Conservation (phyloP, 768 basidiomycete genomes). For the Mycena galericulata region DNA sequence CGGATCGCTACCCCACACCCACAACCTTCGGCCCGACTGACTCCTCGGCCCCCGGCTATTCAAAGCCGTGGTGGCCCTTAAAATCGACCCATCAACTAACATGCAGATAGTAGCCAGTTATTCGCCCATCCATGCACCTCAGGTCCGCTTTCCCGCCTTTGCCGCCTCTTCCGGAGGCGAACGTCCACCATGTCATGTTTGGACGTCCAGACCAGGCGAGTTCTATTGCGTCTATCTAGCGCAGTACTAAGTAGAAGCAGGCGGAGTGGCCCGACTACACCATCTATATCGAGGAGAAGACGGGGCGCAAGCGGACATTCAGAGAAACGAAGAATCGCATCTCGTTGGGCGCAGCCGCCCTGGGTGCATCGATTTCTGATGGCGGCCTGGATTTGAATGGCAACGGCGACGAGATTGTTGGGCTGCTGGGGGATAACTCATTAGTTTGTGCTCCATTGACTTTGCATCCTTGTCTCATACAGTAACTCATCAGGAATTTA, state of each 20-base stretch:
- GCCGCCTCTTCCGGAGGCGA: constrained; percentile 61
- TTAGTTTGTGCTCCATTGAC: constrained; percentile 57
- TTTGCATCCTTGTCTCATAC: not conserved
- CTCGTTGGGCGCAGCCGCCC: constrained; percentile 66
- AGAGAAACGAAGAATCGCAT: constrained; percentile 65
- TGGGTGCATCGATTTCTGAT: constrained; percentile 56
- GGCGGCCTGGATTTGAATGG: constrained; percentile 69
- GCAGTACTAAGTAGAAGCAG: not conserved
- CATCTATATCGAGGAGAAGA: constrained; percentile 66
- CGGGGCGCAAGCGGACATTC: constrained; percentile 59
- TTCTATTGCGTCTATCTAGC: not conserved
- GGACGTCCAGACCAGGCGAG: constrained; percentile 60
- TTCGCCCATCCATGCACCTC: constrained; percentile 70
- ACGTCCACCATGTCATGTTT: constrained; percentile 68
- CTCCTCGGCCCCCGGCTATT: too few species aligned
- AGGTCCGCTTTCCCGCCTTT: constrained; percentile 69
- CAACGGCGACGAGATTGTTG: constrained; percentile 68
- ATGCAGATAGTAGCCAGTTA: too few species aligned
- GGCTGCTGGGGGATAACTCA: constrained; percentile 78
- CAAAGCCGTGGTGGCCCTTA: too few species aligned
- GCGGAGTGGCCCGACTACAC: constrained; percentile 67
- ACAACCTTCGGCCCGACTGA: too few species aligned
- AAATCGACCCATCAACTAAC: too few species aligned
- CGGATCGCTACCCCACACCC: too few species aligned
- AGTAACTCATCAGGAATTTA: constrained; percentile 59